phyloP scores from a whole-genome alignment of 768 basidiomycete species.

The Russula abietina region DNA sequence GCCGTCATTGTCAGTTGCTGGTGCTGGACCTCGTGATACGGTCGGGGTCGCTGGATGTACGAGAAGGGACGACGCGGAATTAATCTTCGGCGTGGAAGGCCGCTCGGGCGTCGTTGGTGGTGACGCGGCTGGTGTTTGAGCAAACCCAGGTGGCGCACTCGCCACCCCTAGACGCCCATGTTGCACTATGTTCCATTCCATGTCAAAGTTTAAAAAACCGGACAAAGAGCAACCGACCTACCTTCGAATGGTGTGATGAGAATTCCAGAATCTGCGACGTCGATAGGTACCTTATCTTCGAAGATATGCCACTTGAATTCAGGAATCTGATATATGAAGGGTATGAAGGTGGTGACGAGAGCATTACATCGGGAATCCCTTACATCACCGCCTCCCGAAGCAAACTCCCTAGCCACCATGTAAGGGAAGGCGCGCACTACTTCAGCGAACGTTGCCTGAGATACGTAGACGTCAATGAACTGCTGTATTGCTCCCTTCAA shows the following conservation, averaged over 20 bases:
- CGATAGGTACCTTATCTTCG: constrained; percentile 59
- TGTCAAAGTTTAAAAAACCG: not conserved
- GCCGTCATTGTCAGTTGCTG: constrained; percentile 2
- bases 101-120: constrained; percentile 31
- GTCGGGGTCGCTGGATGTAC: not conserved
- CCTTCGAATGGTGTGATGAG: constrained; percentile 61
- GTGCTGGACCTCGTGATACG: constrained; percentile 7
- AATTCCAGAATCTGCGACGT: constrained; percentile 59
- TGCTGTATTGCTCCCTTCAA: constrained; percentile 55
- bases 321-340: constrained; percentile 50
- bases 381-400: constrained; percentile 77
- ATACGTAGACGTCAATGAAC: constrained; percentile 70
- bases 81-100: constrained; percentile 25
- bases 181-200: constrained; percentile 40
- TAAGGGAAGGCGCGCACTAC: constrained; percentile 76
- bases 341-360: not conserved
- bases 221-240: constrained; percentile 29
- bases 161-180: constrained; percentile 62
- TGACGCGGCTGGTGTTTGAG: constrained; percentile 38
- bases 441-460: constrained; percentile 56
- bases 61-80: constrained; percentile 4
- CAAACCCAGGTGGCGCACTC: constrained; percentile 35
- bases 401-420: constrained; percentile 65
- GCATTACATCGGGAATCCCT: constrained; percentile 23
- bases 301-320: constrained; percentile 81